Evolutionary conservation across 2,329 filamentous ascomycete species (phyloP).

Genomic region (Fusarium circinatum): DNA sequence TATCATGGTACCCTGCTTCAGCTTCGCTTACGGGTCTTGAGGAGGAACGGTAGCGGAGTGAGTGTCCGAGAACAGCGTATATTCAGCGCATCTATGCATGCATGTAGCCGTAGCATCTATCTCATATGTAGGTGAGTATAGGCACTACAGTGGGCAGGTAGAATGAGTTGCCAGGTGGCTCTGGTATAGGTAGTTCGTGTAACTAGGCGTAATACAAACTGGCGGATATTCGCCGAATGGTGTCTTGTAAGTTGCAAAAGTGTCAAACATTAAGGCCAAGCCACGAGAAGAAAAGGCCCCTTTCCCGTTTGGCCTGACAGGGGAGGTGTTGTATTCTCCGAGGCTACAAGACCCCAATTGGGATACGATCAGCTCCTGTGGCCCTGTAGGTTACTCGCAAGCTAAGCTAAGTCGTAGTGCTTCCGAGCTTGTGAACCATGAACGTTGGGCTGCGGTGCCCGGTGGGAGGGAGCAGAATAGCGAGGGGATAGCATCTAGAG

Average conservation of each 20-base stretch:
- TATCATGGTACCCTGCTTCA: slow-evolving; percentile 10
- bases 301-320: slow-evolving; percentile 34
- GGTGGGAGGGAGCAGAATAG: not conserved
- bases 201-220: not conserved
- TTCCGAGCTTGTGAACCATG: slow-evolving; percentile 11
- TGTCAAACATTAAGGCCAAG: slow-evolving; percentile 23
- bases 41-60: not conserved
- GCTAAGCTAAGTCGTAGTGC: slow-evolving; percentile 16
- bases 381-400: slow-evolving; percentile 9
- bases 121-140: slow-evolving; percentile 6
- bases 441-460: not conserved
- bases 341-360: slow-evolving; percentile 23
- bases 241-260: not conserved
- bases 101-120: slow-evolving; percentile 4
- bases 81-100: slow-evolving; percentile 13
- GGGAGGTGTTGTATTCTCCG: slow-evolving; percentile 35
- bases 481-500: not conserved
- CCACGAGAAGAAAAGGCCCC: slow-evolving; percentile 26
- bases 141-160: not conserved
- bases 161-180: not conserved
- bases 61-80: slow-evolving; percentile 4
- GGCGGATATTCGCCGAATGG: slow-evolving; percentile 7
- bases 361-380: slow-evolving; percentile 35
- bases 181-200: not conserved
- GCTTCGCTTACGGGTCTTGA: slow-evolving; percentile 8